Base-by-base conservation (phyloP, 257 asterid genomes). In the Nemophila menziesii region DNA sequence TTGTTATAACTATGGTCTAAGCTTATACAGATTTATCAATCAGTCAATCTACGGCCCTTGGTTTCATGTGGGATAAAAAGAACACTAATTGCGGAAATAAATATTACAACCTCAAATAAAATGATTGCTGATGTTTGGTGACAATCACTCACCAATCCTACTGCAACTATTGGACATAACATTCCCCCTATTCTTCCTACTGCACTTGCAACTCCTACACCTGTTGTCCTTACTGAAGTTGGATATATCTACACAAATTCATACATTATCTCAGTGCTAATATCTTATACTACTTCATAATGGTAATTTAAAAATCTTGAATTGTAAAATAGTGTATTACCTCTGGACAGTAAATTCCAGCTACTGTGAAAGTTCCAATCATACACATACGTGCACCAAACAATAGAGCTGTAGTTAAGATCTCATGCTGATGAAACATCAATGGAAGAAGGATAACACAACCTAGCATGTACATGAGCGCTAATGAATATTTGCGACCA, bases 131-230 rank as follows among this genome's bases (percentile, higher is more conserved):
- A 41, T 27, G 60, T 62, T 46, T 49, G 66, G 53, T 62, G 74
- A 55, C 74, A 67, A 39, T 62, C 63, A 22, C 53, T 44, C 19
- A 62, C 69, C 42, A 67, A 42, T 24, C 62, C 66, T 16, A 67
- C 70, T 13, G 74, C 70, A 4, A 67, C 70, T 34, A 59, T 26
- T 16, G 74, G 74, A 41, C 74, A 67, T 26, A 62, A 39, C 70
- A 62, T 62, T 11, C 74, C 74, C 1, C 66, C 74, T 20, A 62
- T 39, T 58, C 70, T 58, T 19, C 74, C 74, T 40, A 63, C 52
- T 16, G 67, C 46, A 6, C 20, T 54, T 33, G 69, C 56, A 26
- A 67, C 52, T 45, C 74, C 74, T 5, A 56, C 34, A 0, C 74
- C 74, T 18, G 60, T 67, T 9, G 60, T 61, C 44, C 74, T 58